A percentile compares a stretch with the other conserved stretches of the same genome.
Evolutionary conservation across 2,329 filamentous ascomycete genomes (phyloP).

Genomic region (Drechslerella coelobrocha): DNA sequence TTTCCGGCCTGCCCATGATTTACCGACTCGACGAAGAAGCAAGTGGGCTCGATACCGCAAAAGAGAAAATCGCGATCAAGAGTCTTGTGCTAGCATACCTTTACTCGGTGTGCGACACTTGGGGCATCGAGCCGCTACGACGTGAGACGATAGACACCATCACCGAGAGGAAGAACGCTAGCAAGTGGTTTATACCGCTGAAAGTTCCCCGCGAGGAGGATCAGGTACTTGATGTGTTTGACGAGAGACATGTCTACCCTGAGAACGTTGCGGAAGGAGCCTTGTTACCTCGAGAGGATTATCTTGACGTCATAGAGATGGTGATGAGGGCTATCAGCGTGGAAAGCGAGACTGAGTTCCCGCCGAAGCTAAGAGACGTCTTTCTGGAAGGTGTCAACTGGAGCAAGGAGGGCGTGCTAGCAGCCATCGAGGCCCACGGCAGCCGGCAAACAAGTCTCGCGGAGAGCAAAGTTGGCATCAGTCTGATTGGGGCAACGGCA

Average conservation of each 20-base stretch:
- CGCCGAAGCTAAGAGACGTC: slow-evolving; percentile 72
- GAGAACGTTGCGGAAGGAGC: slow-evolving; percentile 70
- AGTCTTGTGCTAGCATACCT: slow-evolving; percentile 90
- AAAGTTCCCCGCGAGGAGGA: slow-evolving; percentile 67
- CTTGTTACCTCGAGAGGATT: slow-evolving; percentile 64
- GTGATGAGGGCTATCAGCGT: slow-evolving; percentile 55
- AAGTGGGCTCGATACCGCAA: slow-evolving; percentile 68
- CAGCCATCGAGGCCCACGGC: slow-evolving; percentile 69
- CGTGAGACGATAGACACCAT: slow-evolving; percentile 78
- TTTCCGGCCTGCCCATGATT: slow-evolving; percentile 84
- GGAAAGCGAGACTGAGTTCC: slow-evolving; percentile 66
- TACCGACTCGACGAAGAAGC: slow-evolving; percentile 87
- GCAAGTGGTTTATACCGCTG: slow-evolving; percentile 80
- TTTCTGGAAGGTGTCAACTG: slow-evolving; percentile 73
- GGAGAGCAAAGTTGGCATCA: slow-evolving; percentile 71
- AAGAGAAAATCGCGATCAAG: slow-evolving; percentile 78
- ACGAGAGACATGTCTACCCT: slow-evolving; percentile 68
- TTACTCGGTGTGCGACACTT: slow-evolving; percentile 77
- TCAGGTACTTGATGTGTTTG: slow-evolving; percentile 60
- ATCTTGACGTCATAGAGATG: slow-evolving; percentile 58
- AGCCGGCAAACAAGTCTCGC: slow-evolving; percentile 76
- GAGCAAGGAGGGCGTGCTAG: slow-evolving; percentile 76
- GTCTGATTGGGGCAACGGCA: slow-evolving; percentile 10
- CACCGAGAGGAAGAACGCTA: slow-evolving; percentile 72
- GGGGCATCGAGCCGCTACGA: slow-evolving; percentile 77